Conservation (phyloP, 768 basidiomycete species). For the Termitomyces sp. region DNA sequence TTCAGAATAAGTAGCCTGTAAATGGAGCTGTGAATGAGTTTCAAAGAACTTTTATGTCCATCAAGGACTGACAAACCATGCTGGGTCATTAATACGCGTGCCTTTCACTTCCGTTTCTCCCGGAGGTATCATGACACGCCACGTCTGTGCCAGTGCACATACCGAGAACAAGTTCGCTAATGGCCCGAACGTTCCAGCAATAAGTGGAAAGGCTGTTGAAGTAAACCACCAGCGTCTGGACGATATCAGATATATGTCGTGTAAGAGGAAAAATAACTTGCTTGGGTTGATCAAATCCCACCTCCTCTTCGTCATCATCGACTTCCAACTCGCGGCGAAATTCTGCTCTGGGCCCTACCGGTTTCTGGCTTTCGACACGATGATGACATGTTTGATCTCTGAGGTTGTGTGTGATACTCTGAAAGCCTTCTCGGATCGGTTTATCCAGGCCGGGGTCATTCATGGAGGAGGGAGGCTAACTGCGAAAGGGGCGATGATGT, state of each 20-base stretch:
- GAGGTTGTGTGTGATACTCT: background rate
- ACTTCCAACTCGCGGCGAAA: background rate
- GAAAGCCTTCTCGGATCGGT: background rate
- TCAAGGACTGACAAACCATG: slow-evolving; percentile 23
- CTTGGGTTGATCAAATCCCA: background rate
- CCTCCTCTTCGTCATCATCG: background rate
- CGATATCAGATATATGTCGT: background rate
- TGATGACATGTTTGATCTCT: background rate
- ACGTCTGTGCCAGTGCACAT: slow-evolving; percentile 32
- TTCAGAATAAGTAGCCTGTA: slow-evolving; percentile 31
- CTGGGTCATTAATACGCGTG: slow-evolving; percentile 24
- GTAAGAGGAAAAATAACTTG: background rate
- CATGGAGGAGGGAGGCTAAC: background rate
- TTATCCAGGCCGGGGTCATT: background rate
- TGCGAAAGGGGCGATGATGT: background rate
- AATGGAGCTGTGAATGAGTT: background rate
- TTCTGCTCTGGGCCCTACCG: background rate
- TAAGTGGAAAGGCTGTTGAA: slow-evolving; percentile 36
- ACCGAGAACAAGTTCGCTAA: slow-evolving; percentile 37
- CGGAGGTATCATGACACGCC: slow-evolving; percentile 22
- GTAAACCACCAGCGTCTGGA: slow-evolving; percentile 37
- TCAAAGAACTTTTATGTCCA: too few species aligned
- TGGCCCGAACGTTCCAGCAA: slow-evolving; percentile 39
- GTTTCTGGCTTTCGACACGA: background rate
- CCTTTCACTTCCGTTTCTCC: slow-evolving; percentile 11